Conservation (phyloP, 2,329 filamentous ascomycete species). For the Beauveria bassiana region DNA sequence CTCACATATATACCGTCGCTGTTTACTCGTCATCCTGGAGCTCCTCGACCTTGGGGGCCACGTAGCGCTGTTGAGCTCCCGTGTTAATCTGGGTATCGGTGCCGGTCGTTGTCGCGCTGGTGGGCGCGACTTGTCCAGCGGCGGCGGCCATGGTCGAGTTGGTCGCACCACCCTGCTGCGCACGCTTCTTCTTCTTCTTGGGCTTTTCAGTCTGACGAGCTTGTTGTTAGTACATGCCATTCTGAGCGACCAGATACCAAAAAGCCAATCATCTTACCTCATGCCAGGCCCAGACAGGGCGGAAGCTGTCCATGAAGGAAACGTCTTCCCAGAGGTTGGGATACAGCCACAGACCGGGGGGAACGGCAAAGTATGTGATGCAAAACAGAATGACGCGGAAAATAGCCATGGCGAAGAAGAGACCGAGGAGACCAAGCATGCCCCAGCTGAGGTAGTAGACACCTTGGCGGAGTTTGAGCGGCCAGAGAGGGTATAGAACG, state of each 20-base stretch:
- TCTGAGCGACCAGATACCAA: background rate
- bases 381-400: slow-evolving; percentile 93
- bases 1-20: background rate
- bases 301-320: slow-evolving; percentile 95
- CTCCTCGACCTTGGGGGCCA: slow-evolving; percentile 46
- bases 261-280: slow-evolving; percentile 53
- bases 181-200: slow-evolving; percentile 53
- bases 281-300: slow-evolving; percentile 96
- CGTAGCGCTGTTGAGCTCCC: slow-evolving; percentile 37
- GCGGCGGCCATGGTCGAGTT: slow-evolving; percentile 42
- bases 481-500: slow-evolving; percentile 95
- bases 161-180: slow-evolving; percentile 19
- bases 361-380: slow-evolving; percentile 74
- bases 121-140: slow-evolving; percentile 44
- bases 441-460: slow-evolving; percentile 98
- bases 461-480: slow-evolving; percentile 78
- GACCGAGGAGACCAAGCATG: slow-evolving; percentile 76
- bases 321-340: slow-evolving; percentile 98
- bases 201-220: slow-evolving; percentile 26
- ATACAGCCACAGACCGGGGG: slow-evolving; percentile 95
- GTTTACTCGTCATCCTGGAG: slow-evolving; percentile 41
- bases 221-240: slow-evolving; percentile 18
- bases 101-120: slow-evolving; percentile 48
- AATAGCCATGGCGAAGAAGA: slow-evolving; percentile 97
- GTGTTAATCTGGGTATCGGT: slow-evolving; percentile 47